Evolutionary conservation across 2,329 filamentous ascomycete species (phyloP).

Genomic region (Aspergillus sp.): DNA sequence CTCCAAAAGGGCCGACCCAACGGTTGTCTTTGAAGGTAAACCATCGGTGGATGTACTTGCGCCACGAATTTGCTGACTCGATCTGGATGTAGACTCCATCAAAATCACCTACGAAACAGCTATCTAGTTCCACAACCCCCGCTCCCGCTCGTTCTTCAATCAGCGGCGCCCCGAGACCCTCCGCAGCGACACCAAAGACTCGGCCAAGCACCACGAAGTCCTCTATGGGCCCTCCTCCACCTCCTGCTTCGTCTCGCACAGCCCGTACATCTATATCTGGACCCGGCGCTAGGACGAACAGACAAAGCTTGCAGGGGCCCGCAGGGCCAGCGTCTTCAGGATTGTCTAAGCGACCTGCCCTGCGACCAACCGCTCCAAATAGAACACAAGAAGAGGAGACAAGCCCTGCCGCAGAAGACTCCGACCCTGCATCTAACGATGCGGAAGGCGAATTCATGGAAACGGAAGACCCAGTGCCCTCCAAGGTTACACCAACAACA

Average conservation of each 20-base stretch:
- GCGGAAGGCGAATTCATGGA: conserved; percentile 23
- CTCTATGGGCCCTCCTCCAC: conserved; percentile 66
- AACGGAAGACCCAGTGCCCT: conserved; percentile 19
- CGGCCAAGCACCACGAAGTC: conserved; percentile 58
- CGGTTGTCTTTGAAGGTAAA: conserved; percentile 41
- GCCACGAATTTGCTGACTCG: conserved; percentile 4
- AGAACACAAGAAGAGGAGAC: conserved; percentile 27
- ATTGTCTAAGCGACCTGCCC: conserved; percentile 34
- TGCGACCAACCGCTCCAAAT: conserved; percentile 29
- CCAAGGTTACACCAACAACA: conserved; percentile 25
- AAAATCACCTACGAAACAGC: conserved; percentile 77
- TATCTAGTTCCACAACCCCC: conserved; percentile 57
- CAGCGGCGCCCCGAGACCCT: conserved; percentile 56
- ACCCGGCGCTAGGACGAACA: conserved; percentile 32
- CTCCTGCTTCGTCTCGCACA: conserved; percentile 32
- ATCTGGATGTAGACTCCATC: conserved; percentile 62
- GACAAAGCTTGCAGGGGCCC: conserved; percentile 28
- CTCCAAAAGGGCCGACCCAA: conserved; percentile 50
- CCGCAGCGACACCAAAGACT: conserved; percentile 47
- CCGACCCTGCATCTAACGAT: conserved; percentile 28
- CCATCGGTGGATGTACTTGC: neutral
- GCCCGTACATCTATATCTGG: conserved; percentile 43
- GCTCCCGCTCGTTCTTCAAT: conserved; percentile 48
- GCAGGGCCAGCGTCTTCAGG: conserved; percentile 23
- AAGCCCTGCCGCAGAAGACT: conserved; percentile 31